phyloP scores from a whole-genome alignment of 2,329 filamentous ascomycete species.

The Bimuria novae-zelandiae region DNA sequence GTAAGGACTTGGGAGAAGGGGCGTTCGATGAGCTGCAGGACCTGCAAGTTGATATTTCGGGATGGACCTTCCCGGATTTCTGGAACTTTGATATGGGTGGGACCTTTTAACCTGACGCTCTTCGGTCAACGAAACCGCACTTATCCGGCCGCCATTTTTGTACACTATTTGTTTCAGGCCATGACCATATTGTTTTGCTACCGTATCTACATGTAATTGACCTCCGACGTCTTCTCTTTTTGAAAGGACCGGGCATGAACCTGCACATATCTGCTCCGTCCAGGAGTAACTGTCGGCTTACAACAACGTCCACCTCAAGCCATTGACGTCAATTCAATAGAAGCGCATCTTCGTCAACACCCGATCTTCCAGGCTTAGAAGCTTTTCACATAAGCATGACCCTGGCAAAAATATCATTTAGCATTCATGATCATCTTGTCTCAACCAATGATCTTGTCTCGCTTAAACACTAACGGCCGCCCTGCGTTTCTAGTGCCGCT shows the following conservation, averaged over 20 bases:
- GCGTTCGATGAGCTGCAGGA: conserved; percentile 31
- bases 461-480: neutral
- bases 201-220: no score
- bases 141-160: no score
- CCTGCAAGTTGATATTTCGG: conserved; percentile 33
- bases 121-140: no score
- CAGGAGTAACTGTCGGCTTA: no score
- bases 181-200: no score
- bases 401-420: neutral
- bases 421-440: neutral
- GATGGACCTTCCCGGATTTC: conserved; percentile 43
- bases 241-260: no score
- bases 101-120: conserved; percentile 28
- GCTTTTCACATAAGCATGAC: neutral
- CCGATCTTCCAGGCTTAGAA: neutral
- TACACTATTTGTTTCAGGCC: no score
- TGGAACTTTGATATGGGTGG: conserved; percentile 42
- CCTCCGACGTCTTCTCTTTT: no score
- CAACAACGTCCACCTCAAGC: no score
- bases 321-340: no score
- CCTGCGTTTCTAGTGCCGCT: neutral
- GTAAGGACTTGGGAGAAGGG: conserved; percentile 13
- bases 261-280: no score
- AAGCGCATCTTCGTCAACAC: neutral
- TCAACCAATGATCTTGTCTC: neutral